A percentile compares a stretch with the other conserved stretches of the same genome.
These are phyloP conservation scores for Calonectria crousiana DNA, from an alignment of 2,329 filamentous ascomycete genomes.

Conservation along the genomic window DNA sequence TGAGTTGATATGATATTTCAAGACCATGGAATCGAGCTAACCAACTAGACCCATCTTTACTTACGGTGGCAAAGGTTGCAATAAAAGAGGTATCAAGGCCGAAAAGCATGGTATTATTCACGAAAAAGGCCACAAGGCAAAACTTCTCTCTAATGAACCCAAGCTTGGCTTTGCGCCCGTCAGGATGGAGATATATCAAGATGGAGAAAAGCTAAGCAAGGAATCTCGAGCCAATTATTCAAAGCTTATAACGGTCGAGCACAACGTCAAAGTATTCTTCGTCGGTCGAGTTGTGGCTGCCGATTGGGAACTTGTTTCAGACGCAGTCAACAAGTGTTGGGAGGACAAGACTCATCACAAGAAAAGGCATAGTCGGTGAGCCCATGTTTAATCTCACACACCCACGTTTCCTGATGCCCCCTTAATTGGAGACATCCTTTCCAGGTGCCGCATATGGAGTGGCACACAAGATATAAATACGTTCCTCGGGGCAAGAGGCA, in stretches of 20 bases:
- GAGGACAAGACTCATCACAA: constrained; percentile 56
- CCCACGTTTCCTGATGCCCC: constrained; percentile 43
- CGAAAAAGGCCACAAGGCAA: constrained; percentile 49
- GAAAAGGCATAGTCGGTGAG: constrained; percentile 39
- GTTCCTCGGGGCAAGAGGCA: constrained; percentile 42
- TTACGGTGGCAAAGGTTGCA: constrained; percentile 65
- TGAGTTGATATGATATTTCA: constrained; percentile 50
- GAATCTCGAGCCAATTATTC: constrained; percentile 71
- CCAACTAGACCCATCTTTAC: constrained; percentile 64
- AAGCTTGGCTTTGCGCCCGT: constrained; percentile 62
- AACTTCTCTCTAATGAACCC: constrained; percentile 56
- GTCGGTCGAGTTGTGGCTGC: constrained; percentile 60
- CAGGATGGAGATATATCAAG: constrained; percentile 55
- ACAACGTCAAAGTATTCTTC: constrained; percentile 69
- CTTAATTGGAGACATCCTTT: constrained; percentile 30
- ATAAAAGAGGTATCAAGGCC: constrained; percentile 65
- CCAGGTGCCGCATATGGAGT: constrained; percentile 30
- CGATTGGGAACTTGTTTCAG: constrained; percentile 56
- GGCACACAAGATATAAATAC: constrained; percentile 46
- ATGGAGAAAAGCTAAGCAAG: constrained; percentile 58
- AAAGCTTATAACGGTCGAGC: constrained; percentile 67
- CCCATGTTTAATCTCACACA: constrained; percentile 27
- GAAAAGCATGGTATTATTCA: constrained; percentile 67
- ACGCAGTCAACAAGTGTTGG: constrained; percentile 65
- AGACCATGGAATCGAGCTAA: constrained; percentile 20